Evolutionary conservation across 2,329 filamentous ascomycete genomes (phyloP), one percentile per base, ranked within the genome.

Genomic region (Aspergillus hortae): DNA sequence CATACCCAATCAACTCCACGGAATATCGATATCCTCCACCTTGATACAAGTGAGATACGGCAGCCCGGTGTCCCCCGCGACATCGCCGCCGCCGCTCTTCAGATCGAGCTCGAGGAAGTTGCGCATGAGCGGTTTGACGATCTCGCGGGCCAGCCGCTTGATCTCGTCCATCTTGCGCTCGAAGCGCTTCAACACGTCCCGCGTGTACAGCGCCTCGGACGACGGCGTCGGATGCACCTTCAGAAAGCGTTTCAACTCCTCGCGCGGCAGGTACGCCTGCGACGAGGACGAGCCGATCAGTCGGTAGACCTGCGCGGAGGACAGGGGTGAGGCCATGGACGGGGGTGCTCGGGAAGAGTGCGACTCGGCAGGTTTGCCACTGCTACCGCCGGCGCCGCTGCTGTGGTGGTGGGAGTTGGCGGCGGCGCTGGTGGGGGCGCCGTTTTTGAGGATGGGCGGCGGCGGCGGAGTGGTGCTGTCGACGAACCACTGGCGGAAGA

Each of bases 401-500:
- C 30, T 47, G 51, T 35, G 42, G 38, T 51, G 50, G 46, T 51
- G 51, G 30, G 49, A 36, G 46, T 43, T 53, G 32, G 54, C n/a
- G 43, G 43, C 15, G 15, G 53, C 35, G 32, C 53, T 59, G 4
- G 53, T 45, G 7, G 62, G 49, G 0, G 65, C 51, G 33, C 25
- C 19, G 25, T 67, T 71, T 56, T 75, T 71, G 60, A 75, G 57
- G 55, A 78, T 71, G 2, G 80, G 77, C 0, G 79, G 71, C 0
- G 84, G 83, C 3, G 86, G 81, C 0, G 90, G 87, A 2, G 89
- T 87, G 4, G 89, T 95, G 69, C 91, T 92, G 63, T 96, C 92
- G 4, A 90, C 90, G 6, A 96, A 79, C 91, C 92, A 96, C 70
- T 96, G 90, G 3, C 92, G 83, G 73, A 96, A 97, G 11, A 96